A percentile compares a stretch with the other conserved stretches of the same genome.
Evolutionary conservation across 1,284 basidiomycete species (phyloP).

Genomic region (Xanthoconium separans): DNA sequence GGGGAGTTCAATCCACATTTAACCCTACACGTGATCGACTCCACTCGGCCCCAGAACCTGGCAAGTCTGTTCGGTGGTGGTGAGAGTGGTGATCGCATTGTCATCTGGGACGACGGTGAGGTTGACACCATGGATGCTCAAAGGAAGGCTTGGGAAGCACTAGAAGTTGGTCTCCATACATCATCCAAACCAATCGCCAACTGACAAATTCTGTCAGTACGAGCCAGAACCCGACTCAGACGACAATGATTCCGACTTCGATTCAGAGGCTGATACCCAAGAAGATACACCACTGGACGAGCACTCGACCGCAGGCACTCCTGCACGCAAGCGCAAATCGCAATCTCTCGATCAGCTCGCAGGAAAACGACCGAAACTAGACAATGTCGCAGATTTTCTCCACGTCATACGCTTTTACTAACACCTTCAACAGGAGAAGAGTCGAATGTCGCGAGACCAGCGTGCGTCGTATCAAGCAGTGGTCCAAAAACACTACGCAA

Average conservation of each 20-base stretch:
- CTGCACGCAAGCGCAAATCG: conserved; percentile 59
- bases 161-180: conserved; percentile 55
- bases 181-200: neutral
- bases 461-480: conserved; percentile 60
- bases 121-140: conserved; percentile 65
- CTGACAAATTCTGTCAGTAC: conserved; percentile 47
- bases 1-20: conserved; percentile 61
- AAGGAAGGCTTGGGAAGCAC: conserved; percentile 73
- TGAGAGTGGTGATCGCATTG: conserved; percentile 65
- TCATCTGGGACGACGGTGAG: conserved; percentile 90
- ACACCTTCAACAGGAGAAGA: conserved; percentile 24
- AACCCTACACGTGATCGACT: conserved; percentile 92
- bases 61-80: conserved; percentile 83
- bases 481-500: conserved; percentile 81
- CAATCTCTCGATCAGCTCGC: conserved; percentile 40
- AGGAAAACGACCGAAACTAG: conserved; percentile 50
- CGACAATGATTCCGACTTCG: conserved; percentile 50
- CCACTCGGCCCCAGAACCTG: conserved; percentile 88
- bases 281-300: conserved; percentile 42
- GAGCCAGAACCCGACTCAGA: conserved; percentile 74
- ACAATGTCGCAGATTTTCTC: conserved; percentile 38
- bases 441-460: conserved; percentile 68
- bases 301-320: conserved; percentile 41
- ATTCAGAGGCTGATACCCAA: conserved; percentile 45
- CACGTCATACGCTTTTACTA: conserved; percentile 2